Base-by-base conservation (phyloP, 1,284 basidiomycete genomes). In the Sphaerobolus stellatus region DNA sequence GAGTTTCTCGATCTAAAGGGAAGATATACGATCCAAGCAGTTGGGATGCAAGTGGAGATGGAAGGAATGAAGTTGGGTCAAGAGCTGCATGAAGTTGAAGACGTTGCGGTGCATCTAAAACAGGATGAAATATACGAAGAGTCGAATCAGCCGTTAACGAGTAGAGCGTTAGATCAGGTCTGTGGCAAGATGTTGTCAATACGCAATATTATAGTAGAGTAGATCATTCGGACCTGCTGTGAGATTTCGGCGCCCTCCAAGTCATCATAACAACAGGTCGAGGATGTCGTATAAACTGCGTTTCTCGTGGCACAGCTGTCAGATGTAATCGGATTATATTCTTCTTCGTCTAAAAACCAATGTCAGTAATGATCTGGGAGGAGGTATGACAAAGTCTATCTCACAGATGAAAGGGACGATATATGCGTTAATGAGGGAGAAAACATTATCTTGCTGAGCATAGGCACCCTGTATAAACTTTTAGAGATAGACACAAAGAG, bases 51-150 rank as follows among this genome's bases (percentile, higher is more conserved):
- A 61, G 69, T 54, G 54, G 69, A 75, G 64, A 66, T 78, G 76
- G 52, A 6, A 81, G 62, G 25, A 82, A 78, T 41, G 81, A 79
- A 62, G 76, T 83, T 2, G 83, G 68, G 63, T 91, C 86, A 45
- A 93, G 68, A 1, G 88, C 79, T 13, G 86, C 83, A 66, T 92
- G 91, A 6, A 96, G 80, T 66, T 95, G 92, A 49, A 97, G 81
- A 66, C 85, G 82, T 61, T 87, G 81, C 13, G 92, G 92, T 25
- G 87, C 84, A 69, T 97, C 94, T 24, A 97, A 73, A 18, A 97
- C 89, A 4, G 93, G 89, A 25, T 90, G 75, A 70, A 93, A 96
- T 64, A 97, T 82, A 24, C 93, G 86, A 29, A 95, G 69, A 2
- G 83, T 83, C 4, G 87, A 81, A 64, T 92, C 86, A 16, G 78